A percentile compares a stretch with the other conserved stretches of the same genome.
Conservation (phyloP, 805 yeast genomes). For the Candida multigemmis region DNA sequence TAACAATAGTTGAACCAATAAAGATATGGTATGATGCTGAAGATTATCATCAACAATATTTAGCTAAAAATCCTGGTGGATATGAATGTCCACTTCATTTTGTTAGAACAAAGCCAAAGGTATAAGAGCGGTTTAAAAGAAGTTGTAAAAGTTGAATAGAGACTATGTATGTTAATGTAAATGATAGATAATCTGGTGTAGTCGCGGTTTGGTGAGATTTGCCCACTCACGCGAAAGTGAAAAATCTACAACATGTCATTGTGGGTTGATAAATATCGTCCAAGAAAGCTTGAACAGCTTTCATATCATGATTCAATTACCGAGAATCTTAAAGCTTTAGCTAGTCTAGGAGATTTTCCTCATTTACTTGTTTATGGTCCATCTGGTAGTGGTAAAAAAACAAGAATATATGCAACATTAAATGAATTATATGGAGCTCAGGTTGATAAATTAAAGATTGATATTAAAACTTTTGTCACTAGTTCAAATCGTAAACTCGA, state of each 20-base stretch:
- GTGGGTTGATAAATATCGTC: constrained; percentile 96
- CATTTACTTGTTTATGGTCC: constrained; percentile 92
- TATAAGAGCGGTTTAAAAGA: constrained; percentile 7
- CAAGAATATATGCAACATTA: constrained; percentile 75
- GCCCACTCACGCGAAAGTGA: too few relatives aligned
- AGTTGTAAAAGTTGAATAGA: too few relatives aligned
- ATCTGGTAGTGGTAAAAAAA: constrained; percentile 94
- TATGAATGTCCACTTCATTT: constrained; percentile 89
- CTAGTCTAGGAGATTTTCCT: constrained; percentile 78
- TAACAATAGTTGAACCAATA: constrained; percentile 62
- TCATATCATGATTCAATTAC: constrained; percentile 65
- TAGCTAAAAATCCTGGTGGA: constrained; percentile 74
- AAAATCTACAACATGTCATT: too few relatives aligned
- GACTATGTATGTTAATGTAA: too few relatives aligned
- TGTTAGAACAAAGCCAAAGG: constrained; percentile 54
- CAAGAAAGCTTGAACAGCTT: constrained; percentile 52
- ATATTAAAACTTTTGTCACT: constrained; percentile 76
- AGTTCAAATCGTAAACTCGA: constrained; percentile 72
- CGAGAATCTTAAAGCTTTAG: constrained; percentile 48
- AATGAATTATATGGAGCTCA: constrained; percentile 76
- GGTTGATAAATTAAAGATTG: constrained; percentile 75
- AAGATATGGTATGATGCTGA: constrained; percentile 86
- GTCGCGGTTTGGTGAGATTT: too few relatives aligned
- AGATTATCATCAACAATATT: constrained; percentile 81
- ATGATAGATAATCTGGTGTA: too few relatives aligned